Evolutionary conservation across 768 basidiomycete genomes (phyloP), one percentile per base, ranked within the genome.

Genomic region (Mrakia frigida): DNA sequence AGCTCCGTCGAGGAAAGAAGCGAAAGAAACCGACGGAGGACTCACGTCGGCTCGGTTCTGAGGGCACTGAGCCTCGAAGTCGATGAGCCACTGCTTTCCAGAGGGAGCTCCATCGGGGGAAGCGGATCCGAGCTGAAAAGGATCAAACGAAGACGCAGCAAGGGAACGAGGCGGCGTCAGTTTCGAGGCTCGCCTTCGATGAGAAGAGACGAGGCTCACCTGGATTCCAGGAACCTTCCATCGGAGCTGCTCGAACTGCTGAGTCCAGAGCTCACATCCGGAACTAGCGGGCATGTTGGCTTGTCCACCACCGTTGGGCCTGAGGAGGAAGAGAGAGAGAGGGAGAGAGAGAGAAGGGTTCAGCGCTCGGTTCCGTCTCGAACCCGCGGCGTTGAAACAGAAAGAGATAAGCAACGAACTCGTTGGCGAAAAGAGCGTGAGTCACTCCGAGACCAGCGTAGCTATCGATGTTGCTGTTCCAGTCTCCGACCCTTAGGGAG

Each of bases 401-500:
- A 21, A 50, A 18, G 18, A 50, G 46, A 50, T 9, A 21, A n/a
- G n/a, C 16, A 50, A 67, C 67, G 46, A 37, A 70, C 73, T 77
- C 77, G 77, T 77, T 77, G 67, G 73, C 63, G 53, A 77, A 77
- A 46, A 76, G 75, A 21, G 75, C 75, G 75, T 71, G 61, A 70
- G 71, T 76, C 41, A 76, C 75, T 18, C 75, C 75, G 46, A 70
- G 70, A 18, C 41, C 59, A 33, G 75, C 56, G 71, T 72, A 76
- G 14, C 39, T 37, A 25, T 70, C 68, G 37, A 76, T 60, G 71
- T 76, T 76, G 60, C 41, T 25, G 53, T n/a, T 10, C 75, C 75
- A 76, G 71, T 76, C 75, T 59, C 75, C 75, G 52, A 76, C 70
- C 75, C 70, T 68, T 25, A 35, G 33, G 33, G 18, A 28, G 31